Percentiles rank a stretch among this genome's conserved stretches.
Conservation (phyloP, 441 rosid genomes). For the Croton laevigatus region DNA sequence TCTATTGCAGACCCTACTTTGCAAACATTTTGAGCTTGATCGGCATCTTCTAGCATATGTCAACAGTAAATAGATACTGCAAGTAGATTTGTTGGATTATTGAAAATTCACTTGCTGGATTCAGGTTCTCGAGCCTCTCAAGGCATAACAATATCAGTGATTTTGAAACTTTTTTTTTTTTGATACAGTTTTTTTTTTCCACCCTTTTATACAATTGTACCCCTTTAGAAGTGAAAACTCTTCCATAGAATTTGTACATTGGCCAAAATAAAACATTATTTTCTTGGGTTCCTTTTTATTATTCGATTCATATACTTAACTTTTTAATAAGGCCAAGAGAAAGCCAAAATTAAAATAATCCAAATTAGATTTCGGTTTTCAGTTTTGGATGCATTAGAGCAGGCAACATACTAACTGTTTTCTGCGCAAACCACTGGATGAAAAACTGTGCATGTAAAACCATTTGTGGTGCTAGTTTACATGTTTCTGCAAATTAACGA, state of each 20-base stretch:
- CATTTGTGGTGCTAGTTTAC: no score
- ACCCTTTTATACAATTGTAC: no score
- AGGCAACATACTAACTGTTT: no score
- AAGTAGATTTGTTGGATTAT: neutral
- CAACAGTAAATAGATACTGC: constrained; percentile 41
- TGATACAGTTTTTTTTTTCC: neutral
- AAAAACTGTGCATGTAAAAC: no score
- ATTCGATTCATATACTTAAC: no score
- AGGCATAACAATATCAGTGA: neutral
- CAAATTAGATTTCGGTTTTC: no score
- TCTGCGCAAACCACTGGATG: no score
- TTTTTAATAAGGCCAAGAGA: no score
- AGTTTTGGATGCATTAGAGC: no score
- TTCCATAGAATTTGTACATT: neutral
- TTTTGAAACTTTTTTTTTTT: neutral
- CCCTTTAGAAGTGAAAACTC: neutral
- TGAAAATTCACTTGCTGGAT: neutral
- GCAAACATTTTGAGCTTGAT: constrained; percentile 72
- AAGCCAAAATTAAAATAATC: no score
- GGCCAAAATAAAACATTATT: neutral
- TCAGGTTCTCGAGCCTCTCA: neutral
- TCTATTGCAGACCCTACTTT: constrained; percentile 61
- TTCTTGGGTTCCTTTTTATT: no score
- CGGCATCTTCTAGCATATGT: constrained; percentile 66
- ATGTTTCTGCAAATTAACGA: no score